Evolutionary conservation across 108 stramenopile genomes (phyloP), one percentile per base, ranked within the genome.

Genomic region (Nannochloropsis oceanica): DNA sequence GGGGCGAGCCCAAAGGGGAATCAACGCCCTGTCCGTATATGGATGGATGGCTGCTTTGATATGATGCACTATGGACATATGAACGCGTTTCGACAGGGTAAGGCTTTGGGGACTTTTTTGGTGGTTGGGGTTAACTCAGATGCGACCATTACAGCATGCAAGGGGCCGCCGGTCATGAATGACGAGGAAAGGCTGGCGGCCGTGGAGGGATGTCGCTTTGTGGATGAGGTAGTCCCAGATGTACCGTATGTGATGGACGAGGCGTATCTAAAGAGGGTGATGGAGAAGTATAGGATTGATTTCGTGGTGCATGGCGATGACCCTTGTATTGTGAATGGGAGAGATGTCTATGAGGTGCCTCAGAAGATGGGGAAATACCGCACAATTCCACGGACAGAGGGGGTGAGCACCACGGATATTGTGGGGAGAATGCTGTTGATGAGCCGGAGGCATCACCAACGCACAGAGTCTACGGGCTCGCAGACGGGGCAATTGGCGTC

Each of bases 21-120:
- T 7, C 80, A 46, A 26, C 84, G 81, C 9, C 87, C 88, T 25
- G 88, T 91, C 13, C 90, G 91, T 14, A 96, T 97, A 80, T 98
- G 96, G 90, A 96, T 98, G 94, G 98, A 98, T 86, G 98, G 98
- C 34, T 96, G 95, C 59, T 98, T 98, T 87, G 98, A 98, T 90
- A 90, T 96, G 89, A 95, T 97, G 94, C 98, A 98, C 87, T 98
- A 94, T 86, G 98, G 98, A 11, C 98, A 98, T 90, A 97, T 98
- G 95, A 99, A 99, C 88, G 99, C 99, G 8, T 98, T 99, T 89
- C 97, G 99, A 14, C 93, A 97, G 83, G 99, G 94, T 8, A 87
- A 93, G 43, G 94, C 96, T 0, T 90, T 99, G 18, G 99, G 99
- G 18, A 97, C 96, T 25, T 91, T 96, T 81, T 92, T 99, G 22